phyloP scores from a whole-genome alignment of 352 stramenopile species.

The Phytophthora ohioensis region DNA sequence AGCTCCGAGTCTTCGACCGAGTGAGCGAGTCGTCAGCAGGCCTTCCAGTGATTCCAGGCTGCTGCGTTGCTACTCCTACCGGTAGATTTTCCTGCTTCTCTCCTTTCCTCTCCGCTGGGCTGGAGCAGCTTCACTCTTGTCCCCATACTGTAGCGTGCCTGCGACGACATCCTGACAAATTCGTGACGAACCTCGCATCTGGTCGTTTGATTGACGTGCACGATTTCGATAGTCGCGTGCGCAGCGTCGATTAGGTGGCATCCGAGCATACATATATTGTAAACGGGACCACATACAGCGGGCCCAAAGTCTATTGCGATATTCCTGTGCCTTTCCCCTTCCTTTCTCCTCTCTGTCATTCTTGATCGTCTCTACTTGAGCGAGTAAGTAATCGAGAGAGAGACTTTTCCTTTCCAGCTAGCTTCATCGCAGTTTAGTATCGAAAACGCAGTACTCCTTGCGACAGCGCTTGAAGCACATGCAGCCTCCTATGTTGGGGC shows the following conservation, averaged over 20 bases:
- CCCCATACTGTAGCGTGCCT: background rate
- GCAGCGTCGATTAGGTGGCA: too few relatives aligned
- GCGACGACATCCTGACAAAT: too few relatives aligned
- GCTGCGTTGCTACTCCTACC: background rate
- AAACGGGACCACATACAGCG: too few relatives aligned
- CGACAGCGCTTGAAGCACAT: background rate
- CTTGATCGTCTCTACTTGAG: background rate
- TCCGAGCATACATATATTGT: too few relatives aligned
- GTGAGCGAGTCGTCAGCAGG: constrained; percentile 21
- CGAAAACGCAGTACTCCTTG: background rate
- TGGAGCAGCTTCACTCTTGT: background rate
- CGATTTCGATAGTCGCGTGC: too few relatives aligned
- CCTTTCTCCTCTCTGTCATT: background rate
- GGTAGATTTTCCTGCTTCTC: background rate
- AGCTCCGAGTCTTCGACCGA: constrained; percentile 26
- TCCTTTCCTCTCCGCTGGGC: background rate
- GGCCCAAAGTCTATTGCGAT: background rate
- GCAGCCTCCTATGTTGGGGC: background rate
- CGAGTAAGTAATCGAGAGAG: background rate
- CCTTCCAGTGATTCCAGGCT: constrained; percentile 14
- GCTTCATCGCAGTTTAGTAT: constrained; percentile 1
- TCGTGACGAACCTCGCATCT: too few relatives aligned
- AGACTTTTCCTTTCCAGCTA: background rate
- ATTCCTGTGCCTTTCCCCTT: background rate
- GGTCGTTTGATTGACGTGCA: too few relatives aligned